Evolutionary conservation across 164 flowering plant species (phyloP).

Genomic region (Dillenia turbinata): DNA sequence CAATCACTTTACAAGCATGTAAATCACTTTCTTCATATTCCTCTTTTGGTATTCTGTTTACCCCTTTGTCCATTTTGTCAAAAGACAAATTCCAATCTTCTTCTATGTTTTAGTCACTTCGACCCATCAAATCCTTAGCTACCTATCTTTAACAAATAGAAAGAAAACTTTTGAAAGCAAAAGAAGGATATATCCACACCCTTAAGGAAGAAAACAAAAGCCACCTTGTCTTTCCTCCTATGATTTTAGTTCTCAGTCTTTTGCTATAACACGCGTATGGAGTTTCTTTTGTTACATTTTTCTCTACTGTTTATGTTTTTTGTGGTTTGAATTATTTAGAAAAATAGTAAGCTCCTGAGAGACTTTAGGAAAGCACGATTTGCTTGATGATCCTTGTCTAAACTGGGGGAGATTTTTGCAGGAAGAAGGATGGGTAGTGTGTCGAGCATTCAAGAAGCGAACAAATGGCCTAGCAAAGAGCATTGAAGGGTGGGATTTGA

Average conservation of each 20-base stretch:
- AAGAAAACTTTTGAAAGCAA: background rate
- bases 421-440: constrained; percentile 99
- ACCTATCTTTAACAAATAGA: constrained; percentile 18
- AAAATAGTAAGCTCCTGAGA: background rate
- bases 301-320: background rate
- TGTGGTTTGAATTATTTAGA: background rate
- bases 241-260: background rate
- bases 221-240: no score
- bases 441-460: constrained; percentile 87
- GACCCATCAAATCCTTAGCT: background rate
- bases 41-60: no score
- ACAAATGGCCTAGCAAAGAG: constrained; percentile 38
- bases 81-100: constrained; percentile 25
- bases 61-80: constrained; percentile 9
- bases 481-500: constrained; percentile 52
- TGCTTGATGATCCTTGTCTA: background rate
- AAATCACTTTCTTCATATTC: no score
- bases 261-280: no score
- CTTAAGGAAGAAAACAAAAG: no score
- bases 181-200: background rate
- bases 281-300: no score
- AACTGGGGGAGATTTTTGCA: constrained; percentile 20
- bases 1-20: no score
- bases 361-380: no score
- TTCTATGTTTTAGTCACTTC: background rate